A percentile compares a stretch with the other conserved stretches of the same genome.
Conservation (phyloP, 495 filamentous ascomycete genomes). For the Letharia lupina region DNA sequence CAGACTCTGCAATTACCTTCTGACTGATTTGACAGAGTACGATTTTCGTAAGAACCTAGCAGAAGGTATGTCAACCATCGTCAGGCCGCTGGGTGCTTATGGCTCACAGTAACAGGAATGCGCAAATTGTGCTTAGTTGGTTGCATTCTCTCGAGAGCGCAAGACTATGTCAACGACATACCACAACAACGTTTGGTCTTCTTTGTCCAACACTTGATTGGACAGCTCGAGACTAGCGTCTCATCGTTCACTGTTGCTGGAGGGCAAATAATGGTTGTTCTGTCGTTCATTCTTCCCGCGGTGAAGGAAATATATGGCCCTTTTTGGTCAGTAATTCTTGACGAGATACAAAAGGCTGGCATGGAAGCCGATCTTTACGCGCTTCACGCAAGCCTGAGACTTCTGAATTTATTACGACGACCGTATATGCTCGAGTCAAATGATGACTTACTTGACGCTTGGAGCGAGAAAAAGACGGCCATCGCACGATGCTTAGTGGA, state of each 20-base stretch:
- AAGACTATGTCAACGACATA: slow-evolving; percentile 44
- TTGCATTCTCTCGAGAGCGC: slow-evolving; percentile 44
- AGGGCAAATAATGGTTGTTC: slow-evolving; percentile 50
- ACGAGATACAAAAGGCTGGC: slow-evolving; percentile 50
- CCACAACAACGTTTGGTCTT: slow-evolving; percentile 77
- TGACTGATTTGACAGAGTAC: slow-evolving; percentile 51
- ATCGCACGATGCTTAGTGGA: slow-evolving; percentile 51
- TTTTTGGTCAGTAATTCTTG: slow-evolving; percentile 67
- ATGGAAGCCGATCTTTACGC: slow-evolving; percentile 45
- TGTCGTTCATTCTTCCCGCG: slow-evolving; percentile 58
- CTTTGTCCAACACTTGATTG: slow-evolving; percentile 66
- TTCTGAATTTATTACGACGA: slow-evolving; percentile 53
- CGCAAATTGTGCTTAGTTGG: slow-evolving; percentile 51
- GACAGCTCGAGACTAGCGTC: slow-evolving; percentile 54
- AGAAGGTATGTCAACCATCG: slow-evolving; percentile 34
- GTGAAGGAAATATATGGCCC: slow-evolving; percentile 73
- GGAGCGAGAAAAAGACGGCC: slow-evolving; percentile 42
- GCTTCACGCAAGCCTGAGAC: slow-evolving; percentile 60
- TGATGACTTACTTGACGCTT: slow-evolving; percentile 75
- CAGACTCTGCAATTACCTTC: slow-evolving; percentile 48
- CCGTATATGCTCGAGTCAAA: slow-evolving; percentile 55
- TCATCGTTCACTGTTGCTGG: slow-evolving; percentile 25
- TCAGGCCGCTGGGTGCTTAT: not conserved
- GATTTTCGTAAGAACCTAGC: slow-evolving; percentile 34
- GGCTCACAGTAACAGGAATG: slow-evolving; percentile 36